Evolutionary conservation across 768 basidiomycete species (phyloP).

Genomic region (Termitomyces sp.): DNA sequence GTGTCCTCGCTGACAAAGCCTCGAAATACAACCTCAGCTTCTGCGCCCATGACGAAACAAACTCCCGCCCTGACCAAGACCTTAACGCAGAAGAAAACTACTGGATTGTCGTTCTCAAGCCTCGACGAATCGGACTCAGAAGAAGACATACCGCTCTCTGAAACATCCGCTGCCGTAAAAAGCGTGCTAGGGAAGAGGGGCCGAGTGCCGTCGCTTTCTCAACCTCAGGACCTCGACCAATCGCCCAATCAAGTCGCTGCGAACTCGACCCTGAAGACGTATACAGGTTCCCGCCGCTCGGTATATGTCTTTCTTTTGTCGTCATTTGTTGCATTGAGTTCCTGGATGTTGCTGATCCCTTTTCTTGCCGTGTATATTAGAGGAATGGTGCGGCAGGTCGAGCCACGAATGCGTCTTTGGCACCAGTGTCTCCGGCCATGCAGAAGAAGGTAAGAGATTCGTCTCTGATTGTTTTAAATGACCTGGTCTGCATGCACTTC

Average conservation of each 20-base stretch:
- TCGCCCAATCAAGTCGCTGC: neutral
- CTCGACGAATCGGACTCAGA: constrained; percentile 13
- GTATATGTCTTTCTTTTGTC: constrained; percentile 6
- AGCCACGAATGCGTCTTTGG: neutral
- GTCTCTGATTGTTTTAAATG: neutral
- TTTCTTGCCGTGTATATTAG: neutral
- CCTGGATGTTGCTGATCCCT: neutral
- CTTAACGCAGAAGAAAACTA: neutral
- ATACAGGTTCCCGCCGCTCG: constrained; percentile 3
- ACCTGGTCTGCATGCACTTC: neutral
- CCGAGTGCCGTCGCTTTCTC: constrained; percentile 6
- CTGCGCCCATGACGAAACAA: neutral
- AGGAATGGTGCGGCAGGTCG: neutral
- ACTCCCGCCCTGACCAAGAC: neutral
- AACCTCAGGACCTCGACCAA: neutral
- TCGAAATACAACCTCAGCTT: neutral
- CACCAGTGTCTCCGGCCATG: neutral
- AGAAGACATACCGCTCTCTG: constrained; percentile 15
- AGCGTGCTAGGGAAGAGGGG: constrained; percentile 13
- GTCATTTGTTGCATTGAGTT: neutral
- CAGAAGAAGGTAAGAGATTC: constrained; percentile 7
- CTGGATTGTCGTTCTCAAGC: constrained; percentile 5
- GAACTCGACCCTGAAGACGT: neutral
- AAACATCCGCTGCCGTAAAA: constrained; percentile 1
- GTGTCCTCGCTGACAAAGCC: neutral